Percentiles rank a stretch among this genome's conserved stretches.
Evolutionary conservation across 2,329 filamentous ascomycete genomes (phyloP).

Genomic region (Leptographium wingfieldii): DNA sequence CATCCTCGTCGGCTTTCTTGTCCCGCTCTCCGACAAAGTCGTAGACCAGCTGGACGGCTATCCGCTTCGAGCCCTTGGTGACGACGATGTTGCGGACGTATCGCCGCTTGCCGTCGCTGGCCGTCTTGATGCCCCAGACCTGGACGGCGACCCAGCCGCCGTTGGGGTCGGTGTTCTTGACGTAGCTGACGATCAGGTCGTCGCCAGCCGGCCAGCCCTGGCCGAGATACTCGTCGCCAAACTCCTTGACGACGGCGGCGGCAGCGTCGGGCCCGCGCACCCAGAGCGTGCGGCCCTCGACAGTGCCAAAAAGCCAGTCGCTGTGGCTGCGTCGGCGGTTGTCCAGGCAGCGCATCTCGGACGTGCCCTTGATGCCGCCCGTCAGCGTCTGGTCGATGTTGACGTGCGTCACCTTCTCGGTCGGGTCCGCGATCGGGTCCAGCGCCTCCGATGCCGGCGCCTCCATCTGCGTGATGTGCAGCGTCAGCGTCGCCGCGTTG

Average conservation of each 20-base stretch:
- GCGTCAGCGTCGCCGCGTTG: conserved; percentile 53
- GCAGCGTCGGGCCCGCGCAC: conserved; percentile 18
- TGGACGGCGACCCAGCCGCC: conserved; percentile 43
- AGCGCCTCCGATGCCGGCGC: conserved; percentile 29
- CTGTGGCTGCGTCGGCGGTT: conserved; percentile 45
- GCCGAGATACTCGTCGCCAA: conserved; percentile 32
- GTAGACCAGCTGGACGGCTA: conserved; percentile 42
- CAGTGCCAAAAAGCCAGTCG: conserved; percentile 69
- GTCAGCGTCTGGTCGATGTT: conserved; percentile 61
- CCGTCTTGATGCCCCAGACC: conserved; percentile 47
- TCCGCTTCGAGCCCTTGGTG: conserved; percentile 35
- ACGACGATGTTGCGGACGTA: conserved; percentile 42
- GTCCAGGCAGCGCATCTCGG: conserved; percentile 43
- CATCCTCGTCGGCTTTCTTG: background rate
- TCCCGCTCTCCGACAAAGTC: conserved; percentile 27
- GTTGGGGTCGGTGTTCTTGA: conserved; percentile 38
- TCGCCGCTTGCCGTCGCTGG: conserved; percentile 36
- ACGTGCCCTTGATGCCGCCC: conserved; percentile 54
- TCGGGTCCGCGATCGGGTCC: conserved; percentile 11
- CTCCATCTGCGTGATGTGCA: conserved; percentile 45
- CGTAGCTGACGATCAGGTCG: conserved; percentile 51
- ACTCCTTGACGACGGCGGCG: conserved; percentile 41
- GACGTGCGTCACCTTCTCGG: conserved; percentile 38
- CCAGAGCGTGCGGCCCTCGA: conserved; percentile 48
- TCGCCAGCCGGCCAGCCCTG: conserved; percentile 42